Percentiles rank a stretch among this genome's conserved stretches.
Evolutionary conservation across 768 basidiomycete genomes (phyloP).

Genomic region (Rhizopogon vulgaris): DNA sequence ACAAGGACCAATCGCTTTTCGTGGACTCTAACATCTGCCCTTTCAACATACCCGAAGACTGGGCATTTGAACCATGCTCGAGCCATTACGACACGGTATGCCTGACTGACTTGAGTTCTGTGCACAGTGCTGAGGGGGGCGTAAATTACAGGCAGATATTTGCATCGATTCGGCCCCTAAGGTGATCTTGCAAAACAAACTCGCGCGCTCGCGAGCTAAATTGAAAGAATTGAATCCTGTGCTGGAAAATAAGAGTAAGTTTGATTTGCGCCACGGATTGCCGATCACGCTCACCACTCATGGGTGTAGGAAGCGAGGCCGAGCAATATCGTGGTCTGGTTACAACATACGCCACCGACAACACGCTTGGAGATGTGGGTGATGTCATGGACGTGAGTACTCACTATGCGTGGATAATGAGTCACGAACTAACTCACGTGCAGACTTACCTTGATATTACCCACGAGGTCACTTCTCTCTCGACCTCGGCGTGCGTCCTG

Average conservation of each 20-base stretch:
- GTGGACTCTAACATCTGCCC: constrained; percentile 64
- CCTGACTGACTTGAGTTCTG: background rate
- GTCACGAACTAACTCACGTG: constrained; percentile 4
- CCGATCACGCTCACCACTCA: constrained; percentile 4
- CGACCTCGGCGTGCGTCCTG: constrained; percentile 51
- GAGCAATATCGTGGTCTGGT: constrained; percentile 45
- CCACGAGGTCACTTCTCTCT: constrained; percentile 52
- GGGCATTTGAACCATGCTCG: constrained; percentile 69
- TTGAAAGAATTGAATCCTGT: constrained; percentile 55
- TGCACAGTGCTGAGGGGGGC: background rate
- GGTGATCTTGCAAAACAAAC: constrained; percentile 75
- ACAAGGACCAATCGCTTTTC: constrained; percentile 65
- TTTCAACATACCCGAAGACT: constrained; percentile 60
- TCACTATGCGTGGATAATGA: background rate
- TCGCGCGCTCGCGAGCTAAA: constrained; percentile 53
- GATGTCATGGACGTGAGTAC: constrained; percentile 17
- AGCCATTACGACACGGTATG: constrained; percentile 73
- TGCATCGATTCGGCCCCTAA: constrained; percentile 66
- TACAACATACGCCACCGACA: constrained; percentile 36
- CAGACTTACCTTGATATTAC: constrained; percentile 60
- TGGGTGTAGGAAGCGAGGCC: constrained; percentile 43
- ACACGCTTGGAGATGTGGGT: constrained; percentile 52
- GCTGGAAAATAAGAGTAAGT: constrained; percentile 57
- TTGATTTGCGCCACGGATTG: constrained; percentile 3
- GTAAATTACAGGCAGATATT: constrained; percentile 33